Base-by-base conservation (phyloP, 768 basidiomycete genomes). In the Lactifluus rugatus region DNA sequence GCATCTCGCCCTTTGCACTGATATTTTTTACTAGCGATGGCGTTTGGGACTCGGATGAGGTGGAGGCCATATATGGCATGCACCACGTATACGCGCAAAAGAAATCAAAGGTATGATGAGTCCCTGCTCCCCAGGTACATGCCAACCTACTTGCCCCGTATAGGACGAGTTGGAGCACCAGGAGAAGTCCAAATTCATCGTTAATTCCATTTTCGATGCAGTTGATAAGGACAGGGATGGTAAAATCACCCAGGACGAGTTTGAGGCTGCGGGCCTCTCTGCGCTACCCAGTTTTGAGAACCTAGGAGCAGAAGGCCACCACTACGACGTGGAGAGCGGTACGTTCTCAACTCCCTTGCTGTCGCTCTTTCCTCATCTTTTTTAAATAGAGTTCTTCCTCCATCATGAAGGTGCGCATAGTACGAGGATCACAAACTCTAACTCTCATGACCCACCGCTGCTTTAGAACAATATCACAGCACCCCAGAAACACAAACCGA, bases 401-500 rank as follows among this genome's bases (percentile, higher is more conserved):
- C 94, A 98, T 67, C 96, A 99, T 72, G 96, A 99, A 82, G 94
- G 93, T 86, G 59, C 66, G 73, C 64, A 37, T 13, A 32, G 42
- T 37, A 44, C 36, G 58, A 21, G 6, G 16, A 17, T 19, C 21
- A 8, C 48, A 6, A 25, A 17, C 28, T 23, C 28, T 52, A 21
- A 49, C 10, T 11, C 21, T 47, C 56, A 48, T 28, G 57, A 58
- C 31, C 17, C 23, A 41, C 26, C 62, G n/a, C 26, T 32, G 10
- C 14, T 23, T 14, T 65, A 91, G 90, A 98, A 73, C 73, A 90
- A 72, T 96, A 79, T 77, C 96, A 99, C 72, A 87, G 84, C 28
- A 97, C 95, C 36, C 94, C 93, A 0, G 96, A 98, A 69, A 98
- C 95, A 0, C 96, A 98, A 71, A 93, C 93, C 0, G 94, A 97